Evolutionary conservation across 805 yeast species (phyloP), one percentile per base, ranked within the genome.

Genomic region (Hanseniaspora valbyensis): DNA sequence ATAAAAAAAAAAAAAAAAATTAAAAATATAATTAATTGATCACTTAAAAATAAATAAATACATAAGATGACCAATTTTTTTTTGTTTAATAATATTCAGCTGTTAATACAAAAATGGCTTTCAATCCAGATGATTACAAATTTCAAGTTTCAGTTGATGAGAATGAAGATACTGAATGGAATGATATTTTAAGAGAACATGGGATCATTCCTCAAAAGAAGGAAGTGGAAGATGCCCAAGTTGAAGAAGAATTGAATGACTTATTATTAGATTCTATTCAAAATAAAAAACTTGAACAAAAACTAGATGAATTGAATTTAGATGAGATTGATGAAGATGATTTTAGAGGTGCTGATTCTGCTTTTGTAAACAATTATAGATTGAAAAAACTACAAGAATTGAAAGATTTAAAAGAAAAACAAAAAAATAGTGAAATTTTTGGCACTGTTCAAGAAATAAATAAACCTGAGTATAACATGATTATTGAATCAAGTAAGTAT

Each of bases 121-220:
- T 63, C 60, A 66, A 64, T 36, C 45, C 62, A 49, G 62, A 64
- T 53, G 80, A 78, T 53, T 77, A 79, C 30, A 75, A 81, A 68
- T 72, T 83, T 50, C 86, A 80, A 56, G 88, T 88, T 44, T 86
- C 88, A 66, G 95, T 89, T 50, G 89, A 92, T 66, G 96, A 95
- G 32, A 77, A 76, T 54, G 99, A 92, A 66, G 99, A 92, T 64
- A 92, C 98, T 0, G 98, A 92, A 65, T 92, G 99, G 98, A 92
- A 92, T 63, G 99, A 92, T 65, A 88, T 92, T 56, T 72, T 92
- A 41, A 72, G 99, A 56, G 75, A 77, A 2, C 85, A 89, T 55
- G 97, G 97, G 22, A 79, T 92, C 50, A 86, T 92, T 44, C 98
- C 98, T 0, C 88, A 84, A 61, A 80, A 83, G 58, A 87, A 94